A percentile compares a stretch with the other conserved stretches of the same genome.
These are phyloP conservation scores for Diaporthe vaccinii DNA, from an alignment of 2,329 filamentous ascomycete species.

Conservation along the genomic window DNA sequence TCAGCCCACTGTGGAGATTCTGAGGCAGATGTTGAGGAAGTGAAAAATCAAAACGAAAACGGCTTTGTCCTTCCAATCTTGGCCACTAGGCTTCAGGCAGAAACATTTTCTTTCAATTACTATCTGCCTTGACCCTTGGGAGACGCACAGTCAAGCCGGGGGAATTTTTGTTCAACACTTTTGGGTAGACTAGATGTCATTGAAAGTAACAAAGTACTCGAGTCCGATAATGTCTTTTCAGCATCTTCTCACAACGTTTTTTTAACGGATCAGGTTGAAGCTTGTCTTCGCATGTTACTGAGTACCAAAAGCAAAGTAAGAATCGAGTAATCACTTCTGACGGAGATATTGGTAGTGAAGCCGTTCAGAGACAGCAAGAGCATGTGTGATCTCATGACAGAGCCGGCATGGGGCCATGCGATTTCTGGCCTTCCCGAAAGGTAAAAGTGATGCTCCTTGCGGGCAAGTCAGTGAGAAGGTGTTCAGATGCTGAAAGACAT, in stretches of 20 bases:
- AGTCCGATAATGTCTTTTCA: too few relatives aligned
- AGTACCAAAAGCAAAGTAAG: background rate
- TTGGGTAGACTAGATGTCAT: background rate
- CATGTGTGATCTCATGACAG: too few relatives aligned
- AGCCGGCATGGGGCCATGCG: background rate
- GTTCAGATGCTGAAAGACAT: too few relatives aligned
- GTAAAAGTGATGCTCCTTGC: background rate
- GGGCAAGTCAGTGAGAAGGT: background rate
- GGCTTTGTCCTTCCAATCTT: background rate
- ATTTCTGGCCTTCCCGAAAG: background rate
- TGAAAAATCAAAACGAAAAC: background rate
- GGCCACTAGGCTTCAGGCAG: background rate
- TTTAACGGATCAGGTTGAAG: too few relatives aligned
- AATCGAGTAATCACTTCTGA: background rate
- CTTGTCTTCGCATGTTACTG: background rate
- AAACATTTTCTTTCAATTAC: background rate
- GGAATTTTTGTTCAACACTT: background rate
- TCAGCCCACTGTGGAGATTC: background rate
- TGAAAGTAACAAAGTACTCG: background rate
- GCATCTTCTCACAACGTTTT: too few relatives aligned
- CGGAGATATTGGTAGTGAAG: too few relatives aligned
- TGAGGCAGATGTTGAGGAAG: background rate
- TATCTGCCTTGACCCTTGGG: background rate
- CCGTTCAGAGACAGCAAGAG: too few relatives aligned
- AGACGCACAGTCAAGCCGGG: background rate